Evolutionary conservation across 1,139 yeast genomes (phyloP), one percentile per base, ranked within the genome.

Genomic region (Kodamaea anthophila): DNA sequence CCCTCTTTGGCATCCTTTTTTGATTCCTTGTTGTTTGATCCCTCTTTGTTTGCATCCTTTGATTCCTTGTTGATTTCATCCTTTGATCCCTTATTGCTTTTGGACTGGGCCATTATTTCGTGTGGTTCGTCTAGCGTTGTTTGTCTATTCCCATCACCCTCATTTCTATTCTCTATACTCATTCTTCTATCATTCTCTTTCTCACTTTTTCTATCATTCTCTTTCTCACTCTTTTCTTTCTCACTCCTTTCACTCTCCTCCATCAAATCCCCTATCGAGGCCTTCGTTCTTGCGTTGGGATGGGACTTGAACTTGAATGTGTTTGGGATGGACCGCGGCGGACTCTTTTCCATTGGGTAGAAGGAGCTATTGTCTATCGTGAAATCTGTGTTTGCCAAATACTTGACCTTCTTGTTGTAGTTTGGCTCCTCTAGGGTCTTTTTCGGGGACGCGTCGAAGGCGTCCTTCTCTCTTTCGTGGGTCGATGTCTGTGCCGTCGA

Each of bases 271-370:
- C 49, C 56, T n/a, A 61, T 45, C 12, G 44, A 46, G 4, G 51
- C 38, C 40, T 65, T 66, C 1, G 72, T 59, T 33, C 48, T 56
- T 15, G 73, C 73, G 40, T 65, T 66, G 7, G 72, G 70, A 39
- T 63, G 69, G 8, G 67, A 59, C 37, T 65, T 66, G 41, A 65
- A 57, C 34, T 64, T 58, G 49, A 66, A 66, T 1, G 73, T 66
- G 39, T 66, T 66, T 15, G 73, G 72, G 13, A 63, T 60, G 3
- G 70, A 61, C 8, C 44, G 46, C 3, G 55, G 39, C 3, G 57
- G 52, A 7, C 59, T 51, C 3, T 30, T 33, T 15, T 21, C 4
- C 21, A 15, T 30, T 18, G 21, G 30, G 22, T 21, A 28, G 16
- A 32, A 29, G 3, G 31, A 24, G 9, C 35, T 41, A 36, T 33